These are phyloP conservation scores for Pythium sp. DNA, from an alignment of 352 stramenopile genomes.

Conservation along the genomic window DNA sequence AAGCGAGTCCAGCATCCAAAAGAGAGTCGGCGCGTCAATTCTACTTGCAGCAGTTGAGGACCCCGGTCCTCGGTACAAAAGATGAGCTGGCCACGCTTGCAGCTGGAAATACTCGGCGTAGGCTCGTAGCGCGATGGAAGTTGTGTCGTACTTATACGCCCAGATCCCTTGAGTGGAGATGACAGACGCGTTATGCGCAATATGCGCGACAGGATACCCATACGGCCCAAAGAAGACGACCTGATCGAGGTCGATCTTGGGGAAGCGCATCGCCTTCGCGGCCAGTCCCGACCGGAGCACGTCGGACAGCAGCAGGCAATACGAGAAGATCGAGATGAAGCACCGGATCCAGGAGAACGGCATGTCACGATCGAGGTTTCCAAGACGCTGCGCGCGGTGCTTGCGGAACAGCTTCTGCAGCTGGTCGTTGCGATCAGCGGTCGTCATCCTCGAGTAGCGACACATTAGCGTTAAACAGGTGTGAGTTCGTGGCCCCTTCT, in stretches of 20 bases:
- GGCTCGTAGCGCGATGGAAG: conserved; percentile 19
- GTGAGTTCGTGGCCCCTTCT: background rate
- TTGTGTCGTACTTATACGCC: conserved; percentile 31
- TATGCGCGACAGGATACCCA: background rate
- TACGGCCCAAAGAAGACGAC: conserved; percentile 7
- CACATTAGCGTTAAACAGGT: background rate
- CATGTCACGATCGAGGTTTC: background rate
- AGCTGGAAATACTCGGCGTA: conserved; percentile 16
- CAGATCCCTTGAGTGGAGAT: conserved; percentile 4
- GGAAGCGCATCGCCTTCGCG: background rate
- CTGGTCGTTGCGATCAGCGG: background rate
- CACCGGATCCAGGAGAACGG: conserved; percentile 17
- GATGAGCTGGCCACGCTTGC: conserved; percentile 10
- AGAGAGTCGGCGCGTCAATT: background rate
- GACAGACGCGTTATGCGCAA: background rate
- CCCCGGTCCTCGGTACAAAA: conserved; percentile 14
- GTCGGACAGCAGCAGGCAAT: conserved; percentile 25
- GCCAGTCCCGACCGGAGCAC: conserved; percentile 14
- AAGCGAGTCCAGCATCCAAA: conserved; percentile 9
- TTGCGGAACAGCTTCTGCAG: background rate
- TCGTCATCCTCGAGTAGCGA: background rate
- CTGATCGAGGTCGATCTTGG: background rate
- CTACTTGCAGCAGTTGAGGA: background rate
- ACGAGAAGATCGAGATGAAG: conserved; percentile 18
- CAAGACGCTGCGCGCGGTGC: background rate